A percentile compares a stretch with the other conserved stretches of the same genome.
Conservation (phyloP, 192 early-diverging fungal genomes). For the Backusella luteola region DNA sequence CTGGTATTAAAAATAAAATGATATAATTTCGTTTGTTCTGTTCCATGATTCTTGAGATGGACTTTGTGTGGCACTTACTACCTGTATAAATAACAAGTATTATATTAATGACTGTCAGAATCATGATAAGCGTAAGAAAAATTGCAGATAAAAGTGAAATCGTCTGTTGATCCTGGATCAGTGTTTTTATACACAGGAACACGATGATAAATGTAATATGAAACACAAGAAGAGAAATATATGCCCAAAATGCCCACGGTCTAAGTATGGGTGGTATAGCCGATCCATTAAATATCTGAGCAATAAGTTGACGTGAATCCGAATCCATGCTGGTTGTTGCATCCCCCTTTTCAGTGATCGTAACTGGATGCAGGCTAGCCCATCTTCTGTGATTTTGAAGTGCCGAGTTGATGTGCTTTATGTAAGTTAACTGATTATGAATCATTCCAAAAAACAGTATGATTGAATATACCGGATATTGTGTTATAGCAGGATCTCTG, state of each 20-base stretch:
- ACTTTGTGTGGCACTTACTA: not conserved
- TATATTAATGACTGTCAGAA: not conserved
- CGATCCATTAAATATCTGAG: not conserved
- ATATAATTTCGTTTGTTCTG: not conserved
- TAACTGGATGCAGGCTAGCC: slow-evolving; percentile 6
- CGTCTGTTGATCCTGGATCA: not conserved
- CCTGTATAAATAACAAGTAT: slow-evolving; percentile 2
- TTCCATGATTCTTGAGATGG: not conserved
- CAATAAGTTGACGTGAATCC: not conserved
- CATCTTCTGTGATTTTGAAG: slow-evolving; percentile 6
- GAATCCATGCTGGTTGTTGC: not conserved
- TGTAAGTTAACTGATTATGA: not conserved
- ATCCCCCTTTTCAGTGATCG: slow-evolving; percentile 12
- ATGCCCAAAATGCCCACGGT: slow-evolving; percentile 6
- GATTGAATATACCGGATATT: not conserved
- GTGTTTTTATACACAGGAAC: not conserved
- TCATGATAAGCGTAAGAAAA: not conserved
- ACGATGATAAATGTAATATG: not conserved
- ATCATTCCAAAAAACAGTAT: not conserved
- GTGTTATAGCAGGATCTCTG: not conserved
- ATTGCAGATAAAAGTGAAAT: not conserved
- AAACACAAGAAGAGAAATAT: not conserved
- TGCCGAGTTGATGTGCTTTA: not conserved
- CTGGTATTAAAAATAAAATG: slow-evolving; percentile 3
- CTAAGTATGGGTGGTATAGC: not conserved